Evolutionary conservation across 352 stramenopile species (phyloP), one percentile per base, ranked within the genome.

Genomic region (Pythium aquatile): DNA sequence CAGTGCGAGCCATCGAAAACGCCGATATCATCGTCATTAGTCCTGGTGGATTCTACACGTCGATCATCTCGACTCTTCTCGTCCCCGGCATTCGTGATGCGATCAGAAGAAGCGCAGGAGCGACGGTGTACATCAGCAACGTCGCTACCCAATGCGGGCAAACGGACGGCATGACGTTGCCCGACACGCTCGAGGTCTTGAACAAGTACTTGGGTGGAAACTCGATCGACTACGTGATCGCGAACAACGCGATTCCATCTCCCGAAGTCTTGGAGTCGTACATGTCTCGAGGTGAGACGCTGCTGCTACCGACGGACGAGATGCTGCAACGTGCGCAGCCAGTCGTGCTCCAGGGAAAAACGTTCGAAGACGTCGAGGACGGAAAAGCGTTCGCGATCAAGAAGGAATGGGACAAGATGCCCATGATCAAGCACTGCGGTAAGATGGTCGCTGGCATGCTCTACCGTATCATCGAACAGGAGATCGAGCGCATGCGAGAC

Each of bases 91-190:
- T 95, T 54, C 85, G 85, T 3, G 86, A 93, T 47, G 84, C 86
- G 42, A 95, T 95, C 56, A 68, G 63, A 29, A 72, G 81, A 30
- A 90, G 83, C 40, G 65, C 72, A 0, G 86, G 84, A 13, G 83
- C 84, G 20, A 91, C 79, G 1, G 86, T 95, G 11, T 95, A 95
- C 68, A 84, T 95, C 57, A 93, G 84, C 75, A 95, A 95, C 53
- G 84, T 95, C 39, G 85, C 86, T 1, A 95, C 86, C 17, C 86
- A 95, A 32, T 88, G 76, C 63, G 86, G 86, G 0, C 86, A 95
- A 53, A 93, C 86, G 0, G 86, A 95, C 56, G 84, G 78, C 8
- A 91, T 90, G 67, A 90, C 83, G 17, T 70, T 95, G 3, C 65
- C 70, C 3, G 79, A 90, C 59, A 93, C 84, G 26, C 65, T 95